Evolutionary conservation across 2,329 filamentous ascomycete genomes (phyloP), one percentile per base, ranked within the genome.

Genomic region (Penicillium sp.): DNA sequence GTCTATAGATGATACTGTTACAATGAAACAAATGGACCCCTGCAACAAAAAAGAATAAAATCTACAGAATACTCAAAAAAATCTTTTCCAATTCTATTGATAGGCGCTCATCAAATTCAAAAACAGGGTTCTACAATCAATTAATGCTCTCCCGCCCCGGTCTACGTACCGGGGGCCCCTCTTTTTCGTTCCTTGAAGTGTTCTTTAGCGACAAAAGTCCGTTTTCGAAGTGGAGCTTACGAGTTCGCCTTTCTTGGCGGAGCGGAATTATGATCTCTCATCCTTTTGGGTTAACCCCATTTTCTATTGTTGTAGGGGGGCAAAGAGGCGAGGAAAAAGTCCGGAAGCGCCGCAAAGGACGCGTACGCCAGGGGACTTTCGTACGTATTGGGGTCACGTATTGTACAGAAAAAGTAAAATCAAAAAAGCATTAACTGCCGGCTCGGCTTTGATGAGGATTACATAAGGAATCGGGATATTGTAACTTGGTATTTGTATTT

Each of bases 401-500:
- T 42, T 13, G 19, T 42, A 42, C 19, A 22, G n/a, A 9, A 35
- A 31, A 48, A 48, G n/a, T 31, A 13, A 26, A 35, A 21, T 21
- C 3, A 49, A 37, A 49, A 37, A 35, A 35, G 21, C 29, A 49
- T 49, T 27, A 4, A 50, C 9, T 50, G 33, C 48, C 48, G 48
- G 52, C 22, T 60, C 55, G 59, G 59, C 53, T 52, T 60, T 58
- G 31, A 39, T 42, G 7, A 27, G 42, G 33, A 27, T 50, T 39
- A 50, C 16, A 29, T 26, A 49, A 49, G 10, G 19, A 6, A 21
- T 49, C 14, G 47, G n/a, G 4, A 6, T 26, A n/a, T 29, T 4
- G 26, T 27, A 39, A 27, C 2, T 49, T 49, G 51, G 54, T 54
- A 58, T 60, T 22, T 42, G 57, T 58, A 62, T 60, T 58, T 55